Base-by-base conservation (phyloP, 1,284 basidiomycete genomes). In the Mrakiaceae sp. region DNA sequence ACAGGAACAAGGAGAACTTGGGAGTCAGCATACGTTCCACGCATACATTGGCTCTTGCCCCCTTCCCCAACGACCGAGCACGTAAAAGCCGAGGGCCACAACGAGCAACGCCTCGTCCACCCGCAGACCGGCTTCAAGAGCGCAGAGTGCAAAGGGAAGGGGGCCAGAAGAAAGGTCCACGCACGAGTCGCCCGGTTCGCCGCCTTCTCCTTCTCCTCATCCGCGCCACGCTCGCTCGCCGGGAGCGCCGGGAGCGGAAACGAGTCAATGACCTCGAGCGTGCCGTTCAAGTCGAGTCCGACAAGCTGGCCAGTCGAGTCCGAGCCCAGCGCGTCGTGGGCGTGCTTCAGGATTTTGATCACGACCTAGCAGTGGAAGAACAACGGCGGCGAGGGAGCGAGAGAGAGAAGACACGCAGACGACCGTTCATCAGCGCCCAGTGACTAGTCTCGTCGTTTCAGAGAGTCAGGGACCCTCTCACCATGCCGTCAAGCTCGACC, bases 271-370 rank as follows among this genome's bases (percentile, higher is more conserved):
- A 98, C 84, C 78, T 96, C 91, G 68, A 98, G 82, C 53, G 84
- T 83, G 10, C 91, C 91, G 75, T 96, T 88, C 47, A 97, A 80
- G 77, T 97, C 94, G 68, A 98, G 83, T 56, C 93, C 93, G 67
- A 96, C 82, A 53, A 97, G 79, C 64, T 95, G 81, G 66, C 93
- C 93, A 72, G 90, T 84, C 16, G 87, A 87, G 70, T 84, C 83
- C 48, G 84, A 76, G 49, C 82, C 80, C 53, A 83, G 67, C 51
- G 74, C 68, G 69, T 79, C 79, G 64, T 76, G 76, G 12, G 78
- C 75, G 74, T 81, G 79, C 79, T 96, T 95, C 72, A 94, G 81
- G 68, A 97, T 94, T 81, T 96, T 96, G 68, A 90, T 84, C 64
- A 94, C 85, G 61, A 90, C 91, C 91, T 95, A 49, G 9, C 72